Evolutionary conservation across 148 eudicot species (phyloP).

Genomic region (Rhododendron simsii): DNA sequence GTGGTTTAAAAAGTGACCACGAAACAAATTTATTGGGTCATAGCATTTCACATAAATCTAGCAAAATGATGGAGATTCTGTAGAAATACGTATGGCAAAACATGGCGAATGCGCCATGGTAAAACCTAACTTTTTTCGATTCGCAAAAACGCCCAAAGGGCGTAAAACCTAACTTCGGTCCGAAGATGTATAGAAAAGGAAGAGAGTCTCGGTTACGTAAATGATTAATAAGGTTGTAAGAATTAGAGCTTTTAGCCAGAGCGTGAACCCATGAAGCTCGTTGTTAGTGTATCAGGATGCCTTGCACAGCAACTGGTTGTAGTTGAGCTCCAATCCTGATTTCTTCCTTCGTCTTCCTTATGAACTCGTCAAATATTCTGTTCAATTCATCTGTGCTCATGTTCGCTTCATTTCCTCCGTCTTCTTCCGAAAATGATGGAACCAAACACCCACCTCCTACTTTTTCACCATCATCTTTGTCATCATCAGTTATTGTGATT

Average conservation of each 20-base stretch:
- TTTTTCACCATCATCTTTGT: background rate
- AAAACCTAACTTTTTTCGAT: background rate
- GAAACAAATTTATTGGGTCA: background rate
- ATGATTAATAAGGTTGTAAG: background rate
- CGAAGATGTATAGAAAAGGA: background rate
- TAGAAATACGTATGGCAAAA: background rate
- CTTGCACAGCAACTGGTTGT: constrained; percentile 12
- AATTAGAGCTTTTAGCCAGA: background rate
- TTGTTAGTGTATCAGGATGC: background rate
- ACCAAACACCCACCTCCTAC: background rate
- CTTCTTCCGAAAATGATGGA: background rate
- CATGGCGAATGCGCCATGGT: background rate
- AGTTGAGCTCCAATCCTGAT: constrained; percentile 25
- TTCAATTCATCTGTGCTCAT: constrained; percentile 35
- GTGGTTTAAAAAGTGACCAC: background rate
- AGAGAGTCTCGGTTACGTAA: background rate
- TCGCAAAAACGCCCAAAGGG: no score
- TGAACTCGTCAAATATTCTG: constrained; percentile 40
- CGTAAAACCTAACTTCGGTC: background rate
- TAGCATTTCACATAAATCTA: background rate
- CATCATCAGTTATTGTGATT: background rate
- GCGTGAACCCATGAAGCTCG: background rate
- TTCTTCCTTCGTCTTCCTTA: constrained; percentile 42
- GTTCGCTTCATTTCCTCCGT: background rate
- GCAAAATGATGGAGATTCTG: background rate